phyloP scores from a whole-genome alignment of 352 stramenopile species.

The Globisporangium cystogenes region DNA sequence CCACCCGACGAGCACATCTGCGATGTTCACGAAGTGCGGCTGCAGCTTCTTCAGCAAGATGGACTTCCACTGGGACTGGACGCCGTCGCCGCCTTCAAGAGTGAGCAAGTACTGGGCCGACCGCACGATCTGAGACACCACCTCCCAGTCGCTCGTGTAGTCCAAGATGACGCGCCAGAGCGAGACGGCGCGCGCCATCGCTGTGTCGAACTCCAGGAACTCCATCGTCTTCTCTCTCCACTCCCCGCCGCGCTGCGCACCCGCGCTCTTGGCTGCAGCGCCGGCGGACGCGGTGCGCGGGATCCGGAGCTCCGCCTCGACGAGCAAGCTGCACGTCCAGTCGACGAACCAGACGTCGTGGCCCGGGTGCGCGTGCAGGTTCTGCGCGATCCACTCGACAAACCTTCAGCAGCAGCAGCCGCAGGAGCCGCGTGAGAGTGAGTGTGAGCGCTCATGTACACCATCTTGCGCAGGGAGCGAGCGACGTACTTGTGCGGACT shows the following conservation, averaged over 20 bases:
- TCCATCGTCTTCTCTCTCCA: conserved; percentile 36
- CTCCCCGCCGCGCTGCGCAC: background rate
- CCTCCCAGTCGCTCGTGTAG: conserved; percentile 29
- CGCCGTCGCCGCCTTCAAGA: conserved; percentile 9
- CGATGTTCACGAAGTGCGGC: conserved; percentile 64
- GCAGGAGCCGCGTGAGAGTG: background rate
- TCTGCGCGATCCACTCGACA: conserved; percentile 41
- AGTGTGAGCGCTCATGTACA: background rate
- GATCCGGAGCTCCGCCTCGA: conserved; percentile 29
- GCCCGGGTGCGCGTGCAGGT: conserved; percentile 23
- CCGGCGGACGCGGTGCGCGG: conserved; percentile 9
- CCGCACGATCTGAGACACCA: conserved; percentile 36
- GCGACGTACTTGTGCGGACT: conserved; percentile 24
- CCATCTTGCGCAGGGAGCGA: background rate
- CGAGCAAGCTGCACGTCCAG: conserved; percentile 38
- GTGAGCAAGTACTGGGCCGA: conserved; percentile 23
- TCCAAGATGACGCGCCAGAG: conserved; percentile 51
- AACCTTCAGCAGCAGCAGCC: conserved; percentile 14
- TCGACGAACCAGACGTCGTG: conserved; percentile 46
- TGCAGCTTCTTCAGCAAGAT: conserved; percentile 44
- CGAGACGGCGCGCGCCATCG: conserved; percentile 26
- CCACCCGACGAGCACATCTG: conserved; percentile 65
- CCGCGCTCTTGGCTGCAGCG: too few relatives aligned
- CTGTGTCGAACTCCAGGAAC: conserved; percentile 43
- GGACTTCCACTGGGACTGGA: conserved; percentile 14